Base-by-base conservation (phyloP, 2,329 filamentous ascomycete species). In the Ophiobolus disseminans region DNA sequence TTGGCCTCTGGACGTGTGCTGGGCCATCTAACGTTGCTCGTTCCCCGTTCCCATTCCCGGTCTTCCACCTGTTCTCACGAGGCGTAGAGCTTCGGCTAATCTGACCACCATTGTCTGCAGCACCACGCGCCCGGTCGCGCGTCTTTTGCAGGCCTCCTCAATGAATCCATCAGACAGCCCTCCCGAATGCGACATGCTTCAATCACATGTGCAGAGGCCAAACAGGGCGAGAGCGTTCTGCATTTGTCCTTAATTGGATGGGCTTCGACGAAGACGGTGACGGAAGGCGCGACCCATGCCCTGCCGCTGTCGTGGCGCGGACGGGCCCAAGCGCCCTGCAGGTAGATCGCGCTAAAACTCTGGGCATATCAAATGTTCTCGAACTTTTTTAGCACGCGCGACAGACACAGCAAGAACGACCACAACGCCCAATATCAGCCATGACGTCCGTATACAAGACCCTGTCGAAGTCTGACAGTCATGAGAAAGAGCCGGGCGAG, bases 381-480 rank as follows among this genome's bases (percentile, higher is more conserved):
- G 34, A 63, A 59, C 54, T 56, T 57, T 57, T 63, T 57, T 34
- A 43, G 48, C 45, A 48, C 40, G 42, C 60, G 48, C 42, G 34
- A 30, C 46, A 40, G 47, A 39, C 40, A 45, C 42, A 41, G 47
- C 54, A 35, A 50, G 38, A 41, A 45, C 59, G 43, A 17, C 53
- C 47, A 43, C 50, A 56, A 48, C 59, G 44, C 21, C 34, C 41
- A 37, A 21, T 32, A 40, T 30, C 45, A 59, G 60, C 57, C 48
- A 83, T 84, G 81, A 78, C 81, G 25, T 73, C 82, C 23, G 80
- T 83, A 47, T 84, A 84, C 76, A 83, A 83, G 58, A 77, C 80
- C 1, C 69, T 83, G 28, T 78, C 78, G 5, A 76, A 75, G 40
- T 57, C 67, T 3, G 70, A 73, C 56, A 62, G 65, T 40, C 74